Evolutionary conservation across 2,329 filamentous ascomycete species (phyloP).

Genomic region (Gaeumannomyces tritici): DNA sequence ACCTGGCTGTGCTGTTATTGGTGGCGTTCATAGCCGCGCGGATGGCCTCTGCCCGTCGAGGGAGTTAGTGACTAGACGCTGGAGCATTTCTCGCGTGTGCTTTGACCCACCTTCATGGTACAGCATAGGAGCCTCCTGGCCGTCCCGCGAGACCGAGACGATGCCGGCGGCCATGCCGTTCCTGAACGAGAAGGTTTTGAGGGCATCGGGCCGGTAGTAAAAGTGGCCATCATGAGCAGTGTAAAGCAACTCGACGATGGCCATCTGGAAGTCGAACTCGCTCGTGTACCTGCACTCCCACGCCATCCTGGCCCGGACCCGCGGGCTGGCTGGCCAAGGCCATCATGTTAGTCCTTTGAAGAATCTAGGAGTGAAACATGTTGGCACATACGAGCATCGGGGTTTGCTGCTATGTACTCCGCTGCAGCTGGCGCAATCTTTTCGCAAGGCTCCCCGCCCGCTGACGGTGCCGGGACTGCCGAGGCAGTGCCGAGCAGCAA

Average conservation of each 20-base stretch:
- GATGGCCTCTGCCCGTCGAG: not conserved
- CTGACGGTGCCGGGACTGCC: not conserved
- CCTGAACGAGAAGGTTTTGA: conserved; percentile 14
- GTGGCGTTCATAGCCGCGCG: not conserved
- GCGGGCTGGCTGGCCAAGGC: conserved; percentile 13
- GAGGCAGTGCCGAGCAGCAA: not conserved
- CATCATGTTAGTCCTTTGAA: not conserved
- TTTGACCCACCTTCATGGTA: conserved; percentile 10
- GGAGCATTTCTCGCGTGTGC: not conserved
- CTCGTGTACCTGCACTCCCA: conserved; percentile 27
- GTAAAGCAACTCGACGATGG: conserved; percentile 25
- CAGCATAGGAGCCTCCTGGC: conserved; percentile 27
- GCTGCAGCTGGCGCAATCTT: not conserved
- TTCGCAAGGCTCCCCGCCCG: not conserved
- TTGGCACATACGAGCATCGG: not conserved
- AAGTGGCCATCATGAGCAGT: conserved; percentile 31
- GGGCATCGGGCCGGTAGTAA: conserved; percentile 27
- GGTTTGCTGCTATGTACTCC: not conserved
- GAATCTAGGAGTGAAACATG: not conserved
- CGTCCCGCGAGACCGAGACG: conserved; percentile 26
- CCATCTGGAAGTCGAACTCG: conserved; percentile 30
- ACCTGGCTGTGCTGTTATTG: not conserved
- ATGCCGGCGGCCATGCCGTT: conserved; percentile 16
- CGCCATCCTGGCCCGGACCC: conserved; percentile 25
- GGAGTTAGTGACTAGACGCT: not conserved